phyloP scores from a whole-genome alignment of 2,329 filamentous ascomycete genomes.

The Alternaria tenuissima region DNA sequence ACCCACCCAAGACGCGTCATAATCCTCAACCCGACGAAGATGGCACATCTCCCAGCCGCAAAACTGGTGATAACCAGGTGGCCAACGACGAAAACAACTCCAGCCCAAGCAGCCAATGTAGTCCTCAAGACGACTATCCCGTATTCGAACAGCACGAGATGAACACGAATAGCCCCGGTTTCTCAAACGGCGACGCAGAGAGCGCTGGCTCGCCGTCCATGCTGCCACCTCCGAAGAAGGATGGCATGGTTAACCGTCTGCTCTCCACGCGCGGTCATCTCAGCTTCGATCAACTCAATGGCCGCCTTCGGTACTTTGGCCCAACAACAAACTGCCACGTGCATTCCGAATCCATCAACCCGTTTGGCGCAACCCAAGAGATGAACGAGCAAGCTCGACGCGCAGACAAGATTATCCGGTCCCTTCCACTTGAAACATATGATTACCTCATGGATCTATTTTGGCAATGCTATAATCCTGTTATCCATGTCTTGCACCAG shows the following conservation, averaged over 20 bases:
- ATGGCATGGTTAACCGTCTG: constrained; percentile 59
- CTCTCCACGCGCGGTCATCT: constrained; percentile 61
- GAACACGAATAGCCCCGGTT: constrained; percentile 30
- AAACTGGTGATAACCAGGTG: constrained; percentile 21
- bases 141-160: constrained; percentile 37
- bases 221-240: constrained; percentile 53
- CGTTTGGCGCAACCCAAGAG: constrained; percentile 50
- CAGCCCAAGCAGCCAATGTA: constrained; percentile 43
- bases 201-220: constrained; percentile 44
- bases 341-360: constrained; percentile 53
- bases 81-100: constrained; percentile 30
- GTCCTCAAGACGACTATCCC: constrained; percentile 37
- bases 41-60: constrained; percentile 27
- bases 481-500: constrained; percentile 60
- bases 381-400: constrained; percentile 58
- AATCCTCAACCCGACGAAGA: constrained; percentile 46
- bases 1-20: constrained; percentile 62
- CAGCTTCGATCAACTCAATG: constrained; percentile 61
- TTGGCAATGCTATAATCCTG: constrained; percentile 62
- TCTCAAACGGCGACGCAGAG: constrained; percentile 31
- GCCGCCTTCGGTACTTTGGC: constrained; percentile 62
- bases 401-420: constrained; percentile 59
- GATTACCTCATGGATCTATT: constrained; percentile 63
- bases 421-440: constrained; percentile 57
- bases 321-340: constrained; percentile 64